These are phyloP conservation scores for Thielaviopsis euricoi DNA, from an alignment of 2,329 filamentous ascomycete species.

Conservation along the genomic window DNA sequence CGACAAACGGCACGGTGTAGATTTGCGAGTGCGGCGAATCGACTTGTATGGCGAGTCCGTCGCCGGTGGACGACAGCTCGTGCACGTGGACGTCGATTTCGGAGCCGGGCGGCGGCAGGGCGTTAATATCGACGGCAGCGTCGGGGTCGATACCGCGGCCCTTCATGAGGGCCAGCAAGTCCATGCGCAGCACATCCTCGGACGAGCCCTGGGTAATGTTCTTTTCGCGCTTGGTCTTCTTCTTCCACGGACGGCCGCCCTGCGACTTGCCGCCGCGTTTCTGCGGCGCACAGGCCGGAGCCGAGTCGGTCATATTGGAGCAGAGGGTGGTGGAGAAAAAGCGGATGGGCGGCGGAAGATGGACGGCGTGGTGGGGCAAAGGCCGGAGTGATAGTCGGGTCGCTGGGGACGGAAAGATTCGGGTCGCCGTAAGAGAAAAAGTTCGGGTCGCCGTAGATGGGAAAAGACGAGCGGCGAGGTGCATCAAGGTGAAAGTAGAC, in stretches of 20 bases:
- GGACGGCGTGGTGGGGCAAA: neutral
- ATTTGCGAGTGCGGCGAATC: slow-evolving; percentile 38
- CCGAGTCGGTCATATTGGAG: slow-evolving; percentile 1
- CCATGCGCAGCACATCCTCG: slow-evolving; percentile 50
- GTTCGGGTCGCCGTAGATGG: neutral
- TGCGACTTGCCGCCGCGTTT: slow-evolving; percentile 10
- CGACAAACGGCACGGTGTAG: slow-evolving; percentile 76
- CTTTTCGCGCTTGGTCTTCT: slow-evolving; percentile 39
- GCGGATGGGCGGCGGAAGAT: neutral
- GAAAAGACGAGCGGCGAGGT: neutral
- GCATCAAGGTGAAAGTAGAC: neutral
- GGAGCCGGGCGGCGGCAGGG: slow-evolving; percentile 48
- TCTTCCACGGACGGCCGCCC: slow-evolving; percentile 12
- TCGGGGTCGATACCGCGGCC: slow-evolving; percentile 20
- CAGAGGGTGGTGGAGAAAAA: neutral
- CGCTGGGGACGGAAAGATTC: neutral
- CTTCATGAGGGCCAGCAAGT: slow-evolving; percentile 40
- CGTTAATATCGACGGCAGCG: slow-evolving; percentile 16
- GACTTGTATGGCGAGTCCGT: slow-evolving; percentile 60
- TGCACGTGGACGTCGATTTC: slow-evolving; percentile 72
- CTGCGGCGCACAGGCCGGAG: slow-evolving; percentile 1
- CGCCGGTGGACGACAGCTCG: slow-evolving; percentile 77
- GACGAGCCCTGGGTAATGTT: slow-evolving; percentile 44
- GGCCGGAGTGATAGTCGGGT: neutral
- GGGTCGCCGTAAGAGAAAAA: no score